A percentile compares a stretch with the other conserved stretches of the same genome.
Evolutionary conservation across 2,329 filamentous ascomycete genomes (phyloP).

Genomic region (Claviceps digitariae): DNA sequence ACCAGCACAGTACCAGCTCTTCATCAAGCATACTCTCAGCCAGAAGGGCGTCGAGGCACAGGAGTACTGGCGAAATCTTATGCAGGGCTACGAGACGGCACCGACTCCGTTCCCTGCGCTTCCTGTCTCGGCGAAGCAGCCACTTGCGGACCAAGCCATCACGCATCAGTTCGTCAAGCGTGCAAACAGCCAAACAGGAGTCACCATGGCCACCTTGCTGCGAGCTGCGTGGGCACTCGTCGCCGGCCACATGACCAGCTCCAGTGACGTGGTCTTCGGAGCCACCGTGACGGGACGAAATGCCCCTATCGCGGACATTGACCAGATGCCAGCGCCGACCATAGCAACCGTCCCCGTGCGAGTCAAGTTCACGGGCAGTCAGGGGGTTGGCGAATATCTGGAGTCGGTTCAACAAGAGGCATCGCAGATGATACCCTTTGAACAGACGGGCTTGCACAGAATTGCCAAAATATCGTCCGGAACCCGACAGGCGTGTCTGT

Average conservation of each 20-base stretch:
- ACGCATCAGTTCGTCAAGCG: conserved; percentile 12
- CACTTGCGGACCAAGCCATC: conserved; percentile 30
- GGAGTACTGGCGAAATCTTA: conserved; percentile 28
- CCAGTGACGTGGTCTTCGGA: conserved; percentile 27
- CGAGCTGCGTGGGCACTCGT: conserved; percentile 36
- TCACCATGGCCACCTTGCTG: conserved; percentile 7
- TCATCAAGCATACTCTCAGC: conserved; percentile 28
- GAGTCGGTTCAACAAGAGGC: conserved; percentile 7
- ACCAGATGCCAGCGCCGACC: conserved; percentile 15
- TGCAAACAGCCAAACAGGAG: conserved; percentile 13
- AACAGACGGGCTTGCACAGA: conserved; percentile 11
- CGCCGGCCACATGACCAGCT: conserved; percentile 30
- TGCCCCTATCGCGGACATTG: conserved; percentile 9
- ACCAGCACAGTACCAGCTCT: conserved; percentile 23
- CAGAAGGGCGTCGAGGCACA: conserved; percentile 23
- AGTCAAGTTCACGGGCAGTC: conserved; percentile 18
- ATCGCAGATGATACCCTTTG: conserved; percentile 9
- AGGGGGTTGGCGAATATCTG: conserved; percentile 6
- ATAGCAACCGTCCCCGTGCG: conserved; percentile 30
- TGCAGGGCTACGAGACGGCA: conserved; percentile 23
- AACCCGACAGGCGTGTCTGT: conserved; percentile 10
- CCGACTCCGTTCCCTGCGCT: conserved; percentile 28
- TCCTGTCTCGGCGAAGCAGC: conserved; percentile 28
- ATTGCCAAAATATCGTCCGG: conserved; percentile 10
- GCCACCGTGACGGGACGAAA: conserved; percentile 27